phyloP scores from a whole-genome alignment of 164 flowering plant species.

The Nymphaea thermarum region DNA sequence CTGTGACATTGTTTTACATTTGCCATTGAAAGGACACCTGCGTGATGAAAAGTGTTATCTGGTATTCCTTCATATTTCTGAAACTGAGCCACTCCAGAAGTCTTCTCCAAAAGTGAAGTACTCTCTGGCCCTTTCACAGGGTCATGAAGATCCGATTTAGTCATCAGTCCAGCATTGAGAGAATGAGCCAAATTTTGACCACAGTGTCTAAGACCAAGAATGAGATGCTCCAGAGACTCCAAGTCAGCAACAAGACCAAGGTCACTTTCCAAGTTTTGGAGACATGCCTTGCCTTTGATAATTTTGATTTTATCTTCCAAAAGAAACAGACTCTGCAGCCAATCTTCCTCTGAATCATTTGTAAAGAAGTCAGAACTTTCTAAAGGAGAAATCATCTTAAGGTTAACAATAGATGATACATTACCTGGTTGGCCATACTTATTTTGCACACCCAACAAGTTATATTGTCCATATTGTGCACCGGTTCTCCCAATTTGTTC shows the following conservation, averaged over 20 bases:
- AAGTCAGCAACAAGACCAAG: slow-evolving; percentile 33
- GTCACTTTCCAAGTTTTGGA: slow-evolving; percentile 32
- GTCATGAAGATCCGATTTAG: background rate
- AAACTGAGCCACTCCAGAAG: background rate
- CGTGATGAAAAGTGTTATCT: slow-evolving; percentile 9
- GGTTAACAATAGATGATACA: background rate
- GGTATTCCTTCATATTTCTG: background rate
- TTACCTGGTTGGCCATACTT: too few relatives aligned
- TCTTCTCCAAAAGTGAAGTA: background rate
- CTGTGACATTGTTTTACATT: slow-evolving; percentile 33
- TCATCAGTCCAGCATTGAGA: slow-evolving; percentile 4
- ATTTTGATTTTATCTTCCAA: slow-evolving; percentile 52
- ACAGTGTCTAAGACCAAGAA: slow-evolving; percentile 37
- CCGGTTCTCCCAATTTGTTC: too few relatives aligned
- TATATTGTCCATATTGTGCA: background rate
- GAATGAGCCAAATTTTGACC: slow-evolving; percentile 12
- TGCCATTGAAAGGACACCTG: slow-evolving; percentile 13
- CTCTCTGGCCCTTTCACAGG: background rate
- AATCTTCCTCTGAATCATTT: slow-evolving; percentile 22
- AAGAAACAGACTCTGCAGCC: slow-evolving; percentile 36
- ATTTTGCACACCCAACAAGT: too few relatives aligned
- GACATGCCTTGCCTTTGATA: slow-evolving; percentile 37
- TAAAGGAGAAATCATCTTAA: background rate
- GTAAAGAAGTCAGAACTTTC: slow-evolving; percentile 12
- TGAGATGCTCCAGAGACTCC: slow-evolving; percentile 30